Conservation (phyloP, 306 rosid genomes). For the Delonix regia region DNA sequence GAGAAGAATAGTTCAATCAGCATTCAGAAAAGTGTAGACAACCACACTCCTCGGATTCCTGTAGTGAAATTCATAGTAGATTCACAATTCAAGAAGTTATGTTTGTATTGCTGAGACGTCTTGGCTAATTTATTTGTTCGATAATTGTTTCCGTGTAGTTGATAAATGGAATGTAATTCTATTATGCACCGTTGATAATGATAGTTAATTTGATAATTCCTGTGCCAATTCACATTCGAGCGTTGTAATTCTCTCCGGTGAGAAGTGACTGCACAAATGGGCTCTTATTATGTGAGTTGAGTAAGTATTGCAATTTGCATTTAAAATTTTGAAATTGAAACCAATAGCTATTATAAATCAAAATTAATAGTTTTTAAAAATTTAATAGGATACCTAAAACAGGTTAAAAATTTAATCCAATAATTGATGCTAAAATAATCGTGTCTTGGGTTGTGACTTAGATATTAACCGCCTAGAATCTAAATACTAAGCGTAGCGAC, state of each 20-base stretch:
- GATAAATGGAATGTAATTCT: slow-evolving; percentile 31
- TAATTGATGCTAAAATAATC: too few relatives aligned
- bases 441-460: too few relatives aligned
- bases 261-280: too few relatives aligned
- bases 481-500: too few relatives aligned
- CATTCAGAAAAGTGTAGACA: slow-evolving; percentile 31
- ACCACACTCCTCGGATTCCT: slow-evolving; percentile 24
- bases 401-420: too few relatives aligned
- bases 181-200: slow-evolving; percentile 15
- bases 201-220: slow-evolving; percentile 27
- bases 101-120: slow-evolving; percentile 26
- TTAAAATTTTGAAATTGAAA: too few relatives aligned
- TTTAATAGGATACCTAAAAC: too few relatives aligned
- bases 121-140: slow-evolving; percentile 44
- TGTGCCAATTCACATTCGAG: slow-evolving; percentile 31
- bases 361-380: too few relatives aligned
- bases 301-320: too few relatives aligned
- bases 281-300: too few relatives aligned
- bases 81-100: slow-evolving; percentile 37
- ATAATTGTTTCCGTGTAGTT: slow-evolving; percentile 42
- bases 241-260: slow-evolving; percentile 21
- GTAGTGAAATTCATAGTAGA: slow-evolving; percentile 30
- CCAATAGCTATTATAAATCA: too few relatives aligned
- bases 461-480: too few relatives aligned
- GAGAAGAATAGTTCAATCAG: slow-evolving; percentile 26